Conservation (phyloP, 495 filamentous ascomycete species). For the Beverwykella pulmonaria region DNA sequence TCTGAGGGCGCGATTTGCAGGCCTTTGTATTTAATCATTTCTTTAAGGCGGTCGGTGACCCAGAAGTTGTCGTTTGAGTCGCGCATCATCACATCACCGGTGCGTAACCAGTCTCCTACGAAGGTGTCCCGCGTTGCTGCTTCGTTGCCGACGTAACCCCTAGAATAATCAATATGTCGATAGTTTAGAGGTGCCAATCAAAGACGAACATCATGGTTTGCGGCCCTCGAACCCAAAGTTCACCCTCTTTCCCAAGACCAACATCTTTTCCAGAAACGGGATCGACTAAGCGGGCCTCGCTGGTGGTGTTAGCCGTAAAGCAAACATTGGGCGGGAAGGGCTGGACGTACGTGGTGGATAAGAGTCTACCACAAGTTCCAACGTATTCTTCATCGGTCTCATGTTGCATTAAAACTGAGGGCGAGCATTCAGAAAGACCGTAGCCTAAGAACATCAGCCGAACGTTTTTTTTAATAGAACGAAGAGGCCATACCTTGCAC, state of each 20-base stretch:
- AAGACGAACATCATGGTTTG: slow-evolving; percentile 18
- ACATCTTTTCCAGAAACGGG: slow-evolving; percentile 19
- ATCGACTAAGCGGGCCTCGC: slow-evolving; percentile 28
- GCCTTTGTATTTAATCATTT: slow-evolving; percentile 36
- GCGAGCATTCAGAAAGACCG: slow-evolving; percentile 19
- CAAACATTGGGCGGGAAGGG: no score
- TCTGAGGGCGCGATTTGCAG: slow-evolving; percentile 31
- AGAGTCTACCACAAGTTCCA: slow-evolving; percentile 19
- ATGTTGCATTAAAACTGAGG: slow-evolving; percentile 17
- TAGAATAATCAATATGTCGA: background rate
- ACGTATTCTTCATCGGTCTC: slow-evolving; percentile 14
- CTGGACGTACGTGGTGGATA: slow-evolving; percentile 2
- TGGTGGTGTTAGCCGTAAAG: background rate
- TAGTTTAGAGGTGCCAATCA: background rate
- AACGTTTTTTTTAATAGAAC: background rate
- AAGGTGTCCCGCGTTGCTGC: slow-evolving; percentile 22
- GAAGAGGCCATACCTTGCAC: slow-evolving; percentile 24
- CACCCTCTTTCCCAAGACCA: slow-evolving; percentile 11
- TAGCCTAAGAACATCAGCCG: slow-evolving; percentile 5
- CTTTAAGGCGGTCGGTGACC: slow-evolving; percentile 28
- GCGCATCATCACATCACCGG: slow-evolving; percentile 21
- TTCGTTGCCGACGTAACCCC: slow-evolving; percentile 22
- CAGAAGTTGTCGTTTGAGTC: slow-evolving; percentile 23
- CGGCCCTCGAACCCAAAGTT: slow-evolving; percentile 21
- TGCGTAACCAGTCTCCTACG: slow-evolving; percentile 26